Base-by-base conservation (phyloP, 2,329 filamentous ascomycete genomes). In the Epichloe aotearoae region DNA sequence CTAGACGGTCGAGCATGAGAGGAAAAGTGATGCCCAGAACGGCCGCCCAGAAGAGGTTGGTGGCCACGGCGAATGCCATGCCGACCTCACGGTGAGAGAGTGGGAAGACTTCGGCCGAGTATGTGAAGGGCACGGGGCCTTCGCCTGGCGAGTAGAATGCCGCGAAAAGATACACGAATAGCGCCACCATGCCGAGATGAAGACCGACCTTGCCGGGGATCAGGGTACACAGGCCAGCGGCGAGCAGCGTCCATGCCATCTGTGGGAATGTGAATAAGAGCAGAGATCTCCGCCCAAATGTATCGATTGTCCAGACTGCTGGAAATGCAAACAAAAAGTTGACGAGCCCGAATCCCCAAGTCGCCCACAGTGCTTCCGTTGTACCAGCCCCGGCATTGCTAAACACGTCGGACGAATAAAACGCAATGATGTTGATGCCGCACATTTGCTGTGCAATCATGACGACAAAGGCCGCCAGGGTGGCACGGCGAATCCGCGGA, bases 401-500 rank as follows among this genome's bases (percentile, higher is more conserved):
- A 58, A 82, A 82, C 15, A 82, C 71, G 5, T 80, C 82, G 0
- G 80, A 82, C 0, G 79, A 84, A 65, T 89, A 88, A 64, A 88
- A 88, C 1, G 84, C 82, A 50, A 88, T 84, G 51, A 88, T 84
- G 61, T 87, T 86, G 64, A 85, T 76, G 48, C 67, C 76, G 58
- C 81, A 84, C 76, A 85, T 82, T 64, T 86, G 82, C 64, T 86
- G 83, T 0, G 80, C 81, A 58, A 86, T 81, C 88, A 94, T 94
- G 57, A 91, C 86, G 1, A 81, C 80, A 56, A 82, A 86, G 1
- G 86, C 84, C 5, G 87, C 88, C 33, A 86, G 73, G 3, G 82
- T 90, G 3, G 88, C 88, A 40, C 83, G 76, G 14, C 83, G 77
- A 11, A 86, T 72, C 45, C 84, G 77, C 1, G 84, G 82, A 51